A percentile compares a stretch with the other conserved stretches of the same genome.
Conservation (phyloP, 2,329 filamentous ascomycete genomes). For the Coniella lustricola region DNA sequence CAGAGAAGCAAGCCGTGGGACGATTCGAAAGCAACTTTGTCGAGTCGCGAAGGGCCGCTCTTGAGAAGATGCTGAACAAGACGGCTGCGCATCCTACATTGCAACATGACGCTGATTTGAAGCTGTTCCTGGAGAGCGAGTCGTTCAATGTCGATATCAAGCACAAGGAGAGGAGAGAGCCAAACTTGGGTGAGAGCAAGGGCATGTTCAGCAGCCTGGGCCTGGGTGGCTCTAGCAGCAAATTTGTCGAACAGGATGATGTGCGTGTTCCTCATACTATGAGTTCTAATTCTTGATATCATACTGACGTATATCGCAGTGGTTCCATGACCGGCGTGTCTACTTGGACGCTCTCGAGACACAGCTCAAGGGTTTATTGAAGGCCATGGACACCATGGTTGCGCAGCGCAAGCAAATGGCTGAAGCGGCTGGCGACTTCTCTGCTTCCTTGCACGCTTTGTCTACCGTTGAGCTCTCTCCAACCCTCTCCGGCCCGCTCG, state of each 20-base stretch:
- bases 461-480: constrained; percentile 90
- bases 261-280: constrained; percentile 40
- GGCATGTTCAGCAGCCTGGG: constrained; percentile 84
- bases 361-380: constrained; percentile 82
- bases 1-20: constrained; percentile 95
- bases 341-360: constrained; percentile 64
- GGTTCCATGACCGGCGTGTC: constrained; percentile 94
- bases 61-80: constrained; percentile 98
- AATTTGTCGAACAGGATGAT: constrained; percentile 98
- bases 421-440: constrained; percentile 90
- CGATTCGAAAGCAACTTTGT: constrained; percentile 96
- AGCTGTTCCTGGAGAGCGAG: constrained; percentile 95
- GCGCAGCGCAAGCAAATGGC: constrained; percentile 86
- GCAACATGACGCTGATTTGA: constrained; percentile 88
- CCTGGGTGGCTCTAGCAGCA: constrained; percentile 66
- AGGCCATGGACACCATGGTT: constrained; percentile 90
- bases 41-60: constrained; percentile 78
- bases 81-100: constrained; percentile 81
- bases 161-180: constrained; percentile 90
- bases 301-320: constrained; percentile 40
- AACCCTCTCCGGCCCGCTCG: constrained; percentile 77
- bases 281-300: neutral
- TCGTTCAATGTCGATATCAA: constrained; percentile 94
- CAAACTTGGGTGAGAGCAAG: constrained; percentile 81
- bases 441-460: constrained; percentile 82